Percentiles rank a stretch among this genome's conserved stretches.
phyloP scores from a whole-genome alignment of 2,329 filamentous ascomycete species.

The Claviceps sp. region DNA sequence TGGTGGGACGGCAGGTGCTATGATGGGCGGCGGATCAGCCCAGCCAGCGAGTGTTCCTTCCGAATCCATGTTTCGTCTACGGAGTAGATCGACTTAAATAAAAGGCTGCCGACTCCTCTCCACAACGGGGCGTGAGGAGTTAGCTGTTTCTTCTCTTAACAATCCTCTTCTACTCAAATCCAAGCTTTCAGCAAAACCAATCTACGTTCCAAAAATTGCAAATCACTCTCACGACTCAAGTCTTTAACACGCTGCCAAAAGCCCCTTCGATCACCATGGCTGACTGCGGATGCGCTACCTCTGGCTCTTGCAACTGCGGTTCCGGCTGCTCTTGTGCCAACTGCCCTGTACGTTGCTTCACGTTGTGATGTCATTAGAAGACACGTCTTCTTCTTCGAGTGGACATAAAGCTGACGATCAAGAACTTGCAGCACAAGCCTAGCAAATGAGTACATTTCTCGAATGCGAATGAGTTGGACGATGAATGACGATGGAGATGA shows the following conservation, averaged over 20 bases:
- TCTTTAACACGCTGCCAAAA: background rate
- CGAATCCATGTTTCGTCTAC: background rate
- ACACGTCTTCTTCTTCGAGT: background rate
- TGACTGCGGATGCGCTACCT: slow-evolving; percentile 27
- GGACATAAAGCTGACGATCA: background rate
- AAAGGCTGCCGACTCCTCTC: background rate
- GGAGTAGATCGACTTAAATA: background rate
- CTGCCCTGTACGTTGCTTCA: slow-evolving; percentile 26
- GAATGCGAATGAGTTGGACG: too few relatives aligned
- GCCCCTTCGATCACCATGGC: slow-evolving; percentile 21
- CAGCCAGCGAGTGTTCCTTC: background rate
- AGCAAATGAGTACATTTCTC: background rate
- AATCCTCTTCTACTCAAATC: background rate
- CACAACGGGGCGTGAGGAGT: background rate
- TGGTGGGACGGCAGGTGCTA: background rate
- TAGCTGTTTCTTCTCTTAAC: too few relatives aligned
- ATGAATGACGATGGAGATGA: too few relatives aligned
- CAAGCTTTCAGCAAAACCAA: background rate
- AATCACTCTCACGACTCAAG: background rate
- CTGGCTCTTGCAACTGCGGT: slow-evolving; percentile 29
- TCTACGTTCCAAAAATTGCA: background rate
- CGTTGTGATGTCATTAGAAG: too few relatives aligned
- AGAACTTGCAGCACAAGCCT: background rate
- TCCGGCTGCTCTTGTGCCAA: slow-evolving; percentile 26
- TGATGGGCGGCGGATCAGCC: background rate